Base-by-base conservation (phyloP, 169 alveolate species). In the Plasmodium gallinaceum region DNA sequence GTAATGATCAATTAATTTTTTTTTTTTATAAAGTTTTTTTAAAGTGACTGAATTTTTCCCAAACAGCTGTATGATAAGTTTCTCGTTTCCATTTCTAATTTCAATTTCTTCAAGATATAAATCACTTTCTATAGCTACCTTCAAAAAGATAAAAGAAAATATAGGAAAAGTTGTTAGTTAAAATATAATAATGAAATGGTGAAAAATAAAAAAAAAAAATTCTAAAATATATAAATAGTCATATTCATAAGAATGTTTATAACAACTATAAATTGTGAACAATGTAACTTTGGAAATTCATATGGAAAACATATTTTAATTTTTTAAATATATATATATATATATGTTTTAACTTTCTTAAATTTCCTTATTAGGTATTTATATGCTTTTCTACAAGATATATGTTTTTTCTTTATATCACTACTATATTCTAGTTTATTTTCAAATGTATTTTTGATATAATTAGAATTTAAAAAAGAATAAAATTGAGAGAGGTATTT, bases 381-480 rank as follows among this genome's bases (percentile, higher is more conserved):
- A 54, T 83, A 83, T 0, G 91, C 91, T 51, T 68, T 83, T 43
- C 74, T 58, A 52, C 74, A 68, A 18, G 91, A 83, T 62, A 83
- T 51, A 42, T 48, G 60, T 54, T 72, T 83, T 69, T 48, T 80
- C 51, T 52, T 66, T 42, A 66, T 66, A 58, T 68, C 66, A 18
- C 52, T 73, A 54, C 7, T 83, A 68, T 66, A 4, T 83, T 83
- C 91, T n/a, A 46, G 18, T 48, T 83, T 68, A 20, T 7, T 83
- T 68, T 68, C 70, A 68, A 68, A 68, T 20, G 83, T 48, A 42
- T 39, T 68, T 83, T 52, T 83, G 18, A 83, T 68, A 68, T 83
- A 83, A 83, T 65, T 83, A 32, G 91, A 57, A 69, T 83, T 83
- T 68, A 83, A 72, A 71, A 83, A 83, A 20, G 91, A 83, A 52